Evolutionary conservation across 305 asterid species (phyloP).

Genomic region (Solanum chacoense): DNA sequence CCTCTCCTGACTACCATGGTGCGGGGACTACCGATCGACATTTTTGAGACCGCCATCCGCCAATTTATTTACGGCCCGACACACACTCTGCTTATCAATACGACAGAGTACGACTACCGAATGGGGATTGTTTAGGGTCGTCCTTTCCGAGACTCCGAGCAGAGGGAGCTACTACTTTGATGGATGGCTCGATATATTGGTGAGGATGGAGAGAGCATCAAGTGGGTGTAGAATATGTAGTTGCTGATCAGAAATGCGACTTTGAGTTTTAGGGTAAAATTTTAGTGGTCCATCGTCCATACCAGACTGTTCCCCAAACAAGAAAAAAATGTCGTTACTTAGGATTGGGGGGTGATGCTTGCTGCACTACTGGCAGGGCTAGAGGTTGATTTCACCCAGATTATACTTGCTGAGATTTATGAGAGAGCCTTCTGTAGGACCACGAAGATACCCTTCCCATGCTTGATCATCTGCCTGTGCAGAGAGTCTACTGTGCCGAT

Average conservation of each 20-base stretch:
- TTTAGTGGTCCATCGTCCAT: not conserved
- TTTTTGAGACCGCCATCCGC: not conserved
- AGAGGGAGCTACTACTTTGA: not conserved
- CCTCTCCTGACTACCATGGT: not conserved
- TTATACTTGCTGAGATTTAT: not conserved
- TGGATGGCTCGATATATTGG: not conserved
- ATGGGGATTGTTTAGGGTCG: not conserved
- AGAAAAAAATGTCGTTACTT: not conserved
- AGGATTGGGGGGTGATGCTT: not conserved
- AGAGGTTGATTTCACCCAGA: accelerated
- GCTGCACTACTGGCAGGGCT: not conserved
- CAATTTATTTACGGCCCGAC: no score
- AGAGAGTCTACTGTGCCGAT: no score
- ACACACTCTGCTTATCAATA: not conserved
- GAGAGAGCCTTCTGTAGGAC: not conserved
- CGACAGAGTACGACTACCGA: not conserved
- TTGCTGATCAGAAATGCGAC: not conserved
- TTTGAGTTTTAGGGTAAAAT: no score
- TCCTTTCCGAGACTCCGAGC: not conserved
- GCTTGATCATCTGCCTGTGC: not conserved
- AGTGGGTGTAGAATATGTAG: not conserved
- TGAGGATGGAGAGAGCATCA: not conserved
- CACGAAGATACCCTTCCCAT: no score
- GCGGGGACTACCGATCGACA: no score
- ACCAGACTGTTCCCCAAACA: not conserved